Evolutionary conservation across 495 filamentous ascomycete species (phyloP), one percentile per base, ranked within the genome.

Genomic region (Penicillium crystallinum): DNA sequence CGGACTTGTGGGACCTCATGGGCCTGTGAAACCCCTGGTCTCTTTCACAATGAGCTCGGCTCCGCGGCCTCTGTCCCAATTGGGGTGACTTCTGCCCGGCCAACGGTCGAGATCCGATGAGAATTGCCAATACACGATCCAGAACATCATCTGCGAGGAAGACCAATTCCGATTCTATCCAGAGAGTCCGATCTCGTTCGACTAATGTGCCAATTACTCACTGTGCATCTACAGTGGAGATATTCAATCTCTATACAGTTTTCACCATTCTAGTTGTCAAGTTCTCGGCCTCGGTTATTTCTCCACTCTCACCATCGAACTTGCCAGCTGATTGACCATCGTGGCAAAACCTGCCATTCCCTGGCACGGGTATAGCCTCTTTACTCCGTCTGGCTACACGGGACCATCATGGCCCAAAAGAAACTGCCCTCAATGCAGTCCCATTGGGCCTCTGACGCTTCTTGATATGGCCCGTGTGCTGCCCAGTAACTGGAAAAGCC

Each of bases 271-370:
- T 27, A 23, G 31, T 19, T 31, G 41, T 46, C 43, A 39, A n/a
- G 40, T 30, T 19, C 36, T 19, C n/a, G 33, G 38, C 46, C 41
- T 36, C 46, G 42, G 46, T 45, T 49, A 27, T 29, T 34, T 15
- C 21, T 42, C 33, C 15, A 41, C 17, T 21, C 42, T 45, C 10
- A 41, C 36, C 23, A 19, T 39, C 42, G 21, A 43, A 2, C 25
- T 34, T 34, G 22, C 44, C 54, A 54, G 60, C 61, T 61, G 58
- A 63, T 63, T 66, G 61, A 58, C 56, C 40, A 58, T 56, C 33
- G 61, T 66, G 66, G 66, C 61, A 54, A 29, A 46, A 37, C 35
- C 25, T 17, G 42, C 33, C 25, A 55, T 30, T 49, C 50, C 30
- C 36, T 49, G 46, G 40, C 57, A 38, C 43, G 39, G 45, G 49